Evolutionary conservation across 768 basidiomycete species (phyloP).

Genomic region (Zangia roseola): DNA sequence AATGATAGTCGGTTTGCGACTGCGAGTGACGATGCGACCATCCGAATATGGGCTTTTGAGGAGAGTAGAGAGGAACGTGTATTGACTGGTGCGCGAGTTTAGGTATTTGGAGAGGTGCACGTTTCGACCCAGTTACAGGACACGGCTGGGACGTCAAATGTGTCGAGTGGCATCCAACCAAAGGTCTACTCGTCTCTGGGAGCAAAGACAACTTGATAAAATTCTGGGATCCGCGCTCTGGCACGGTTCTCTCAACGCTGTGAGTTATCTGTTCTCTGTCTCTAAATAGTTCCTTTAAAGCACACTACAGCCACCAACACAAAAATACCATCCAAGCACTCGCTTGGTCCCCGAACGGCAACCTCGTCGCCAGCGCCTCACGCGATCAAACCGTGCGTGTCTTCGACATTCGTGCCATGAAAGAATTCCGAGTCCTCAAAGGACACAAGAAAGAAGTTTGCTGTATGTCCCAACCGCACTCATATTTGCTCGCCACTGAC

Average conservation of each 20-base stretch:
- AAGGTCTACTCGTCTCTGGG: conserved; percentile 91
- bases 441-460: conserved; percentile 99
- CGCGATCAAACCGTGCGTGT: conserved; percentile 94
- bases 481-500: neutral
- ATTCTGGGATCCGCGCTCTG: conserved; percentile 98
- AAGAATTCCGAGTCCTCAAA: conserved; percentile 86
- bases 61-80: conserved; percentile 87
- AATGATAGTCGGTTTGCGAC: conserved; percentile 92
- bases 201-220: conserved; percentile 98
- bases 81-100: conserved; percentile 59
- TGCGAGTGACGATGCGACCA: conserved; percentile 92
- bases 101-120: neutral
- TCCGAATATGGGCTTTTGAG: conserved; percentile 94
- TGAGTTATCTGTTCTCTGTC: conserved; percentile 36
- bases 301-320: conserved; percentile 74
- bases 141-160: conserved; percentile 99
- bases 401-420: conserved; percentile 98
- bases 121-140: conserved; percentile 49
- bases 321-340: conserved; percentile 96
- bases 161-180: conserved; percentile 98
- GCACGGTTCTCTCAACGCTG: conserved; percentile 88
- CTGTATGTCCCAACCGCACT: conserved; percentile 53
- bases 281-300: neutral
- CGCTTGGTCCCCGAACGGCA: conserved; percentile 92
- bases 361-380: conserved; percentile 91